Evolutionary conservation across 345 rosid genomes (phyloP).

Genomic region (sweet orange (Citrus sinensis)): DVS_A1.0 CM039164.1:24240001-24240500

Average conservation of each 20-base stretch:
- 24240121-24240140: conserved; percentile 15
- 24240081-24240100: conserved; percentile 42
- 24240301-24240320: conserved; percentile 29
- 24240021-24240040: conserved; percentile 51
- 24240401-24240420: neutral
- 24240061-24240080: conserved; percentile 43
- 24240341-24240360: conserved; percentile 35
- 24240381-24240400: conserved; percentile 32
- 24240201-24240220: conserved; percentile 30
- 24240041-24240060: conserved; percentile 59
- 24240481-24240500: neutral
- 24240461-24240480: neutral
- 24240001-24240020: conserved; percentile 54
- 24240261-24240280: conserved; percentile 63
- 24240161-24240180: conserved; percentile 37
- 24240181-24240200: conserved; percentile 52
- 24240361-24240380: conserved; percentile 24
- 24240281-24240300: conserved; percentile 41
- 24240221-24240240: conserved; percentile 63
- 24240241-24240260: conserved; percentile 52
- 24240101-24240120: conserved; percentile 39
- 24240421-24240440: neutral
- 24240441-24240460: neutral
- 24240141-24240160: conserved; percentile 42
- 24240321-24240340: conserved; percentile 52